A percentile compares a stretch with the other conserved stretches of the same genome.
Evolutionary conservation across 805 yeast species (phyloP).

Genomic region (Tetrapisispora iriomotensis): DNA sequence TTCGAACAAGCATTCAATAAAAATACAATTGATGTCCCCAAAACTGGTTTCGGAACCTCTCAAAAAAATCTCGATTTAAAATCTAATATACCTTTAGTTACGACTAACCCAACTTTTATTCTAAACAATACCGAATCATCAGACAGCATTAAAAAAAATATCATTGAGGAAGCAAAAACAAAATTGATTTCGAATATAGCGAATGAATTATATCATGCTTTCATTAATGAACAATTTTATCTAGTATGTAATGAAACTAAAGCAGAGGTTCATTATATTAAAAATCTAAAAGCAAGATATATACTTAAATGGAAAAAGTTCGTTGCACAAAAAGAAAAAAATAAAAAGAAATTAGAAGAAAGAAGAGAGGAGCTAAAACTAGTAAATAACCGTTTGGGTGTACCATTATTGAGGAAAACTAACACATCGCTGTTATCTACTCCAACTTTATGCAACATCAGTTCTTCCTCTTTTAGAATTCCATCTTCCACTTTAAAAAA

Average conservation of each 20-base stretch:
- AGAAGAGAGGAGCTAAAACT: constrained; percentile 32
- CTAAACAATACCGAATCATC: no score
- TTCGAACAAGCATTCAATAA: no score
- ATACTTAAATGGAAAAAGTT: constrained; percentile 28
- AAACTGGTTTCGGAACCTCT: no score
- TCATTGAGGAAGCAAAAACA: constrained; percentile 9
- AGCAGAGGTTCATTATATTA: constrained; percentile 36
- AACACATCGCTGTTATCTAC: constrained; percentile 16
- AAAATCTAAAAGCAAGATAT: constrained; percentile 23
- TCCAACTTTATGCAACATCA: constrained; percentile 7
- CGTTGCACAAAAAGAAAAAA: constrained; percentile 20
- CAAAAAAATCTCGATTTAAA: no score
- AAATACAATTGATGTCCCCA: no score
- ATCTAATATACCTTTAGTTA: no score
- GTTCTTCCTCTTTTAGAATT: constrained; percentile 12
- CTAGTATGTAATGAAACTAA: constrained; percentile 33
- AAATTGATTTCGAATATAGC: constrained; percentile 33
- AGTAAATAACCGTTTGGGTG: constrained; percentile 31
- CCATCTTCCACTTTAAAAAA: constrained; percentile 17
- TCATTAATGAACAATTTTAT: constrained; percentile 48
- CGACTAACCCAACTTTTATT: no score
- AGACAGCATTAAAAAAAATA: not conserved
- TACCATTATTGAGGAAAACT: constrained; percentile 18
- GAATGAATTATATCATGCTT: constrained; percentile 46
- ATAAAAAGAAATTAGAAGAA: constrained; percentile 29